These are phyloP conservation scores for Coleophoma crateriformis DNA, from an alignment of 2,329 filamentous ascomycete genomes.

Conservation along the genomic window DNA sequence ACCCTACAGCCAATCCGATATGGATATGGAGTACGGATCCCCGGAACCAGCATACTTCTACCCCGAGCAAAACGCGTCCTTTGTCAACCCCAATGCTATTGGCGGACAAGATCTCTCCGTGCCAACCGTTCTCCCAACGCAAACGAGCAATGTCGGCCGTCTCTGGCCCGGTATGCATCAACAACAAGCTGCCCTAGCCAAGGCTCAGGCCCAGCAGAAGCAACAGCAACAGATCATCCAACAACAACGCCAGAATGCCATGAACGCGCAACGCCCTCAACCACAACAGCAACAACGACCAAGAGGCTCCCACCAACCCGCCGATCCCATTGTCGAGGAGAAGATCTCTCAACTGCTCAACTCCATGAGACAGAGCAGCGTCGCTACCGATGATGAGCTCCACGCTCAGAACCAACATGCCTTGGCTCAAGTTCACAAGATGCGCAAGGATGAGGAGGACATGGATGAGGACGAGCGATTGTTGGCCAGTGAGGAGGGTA, in stretches of 20 bases:
- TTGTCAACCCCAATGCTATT: conserved; percentile 70
- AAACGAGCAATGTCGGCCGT: conserved; percentile 58
- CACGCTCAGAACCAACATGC: conserved; percentile 29
- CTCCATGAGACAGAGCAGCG: conserved; percentile 72
- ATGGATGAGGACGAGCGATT: conserved; percentile 98
- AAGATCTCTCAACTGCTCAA: conserved; percentile 90
- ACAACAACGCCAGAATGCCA: conserved; percentile 42
- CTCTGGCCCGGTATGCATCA: conserved; percentile 94
- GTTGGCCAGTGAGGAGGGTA: conserved; percentile 93
- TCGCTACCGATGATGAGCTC: conserved; percentile 47
- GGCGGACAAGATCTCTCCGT: conserved; percentile 50
- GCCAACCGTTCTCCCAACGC: conserved; percentile 38
- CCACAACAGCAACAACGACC: conserved; percentile 39
- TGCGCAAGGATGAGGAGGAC: conserved; percentile 92
- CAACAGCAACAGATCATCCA: conserved; percentile 57
- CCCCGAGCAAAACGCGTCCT: conserved; percentile 34
- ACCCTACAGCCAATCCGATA: conserved; percentile 53
- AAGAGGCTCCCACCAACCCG: conserved; percentile 29
- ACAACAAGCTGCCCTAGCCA: conserved; percentile 74
- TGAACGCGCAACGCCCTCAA: conserved; percentile 33
- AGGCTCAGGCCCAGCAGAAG: conserved; percentile 65
- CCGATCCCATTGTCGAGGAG: conserved; percentile 76
- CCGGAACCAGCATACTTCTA: conserved; percentile 62
- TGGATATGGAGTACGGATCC: conserved; percentile 66
- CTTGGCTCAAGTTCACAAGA: conserved; percentile 63